Base-by-base conservation (phyloP, 2,329 filamentous ascomycete species). In the Trichoderma oligosporum region DNA sequence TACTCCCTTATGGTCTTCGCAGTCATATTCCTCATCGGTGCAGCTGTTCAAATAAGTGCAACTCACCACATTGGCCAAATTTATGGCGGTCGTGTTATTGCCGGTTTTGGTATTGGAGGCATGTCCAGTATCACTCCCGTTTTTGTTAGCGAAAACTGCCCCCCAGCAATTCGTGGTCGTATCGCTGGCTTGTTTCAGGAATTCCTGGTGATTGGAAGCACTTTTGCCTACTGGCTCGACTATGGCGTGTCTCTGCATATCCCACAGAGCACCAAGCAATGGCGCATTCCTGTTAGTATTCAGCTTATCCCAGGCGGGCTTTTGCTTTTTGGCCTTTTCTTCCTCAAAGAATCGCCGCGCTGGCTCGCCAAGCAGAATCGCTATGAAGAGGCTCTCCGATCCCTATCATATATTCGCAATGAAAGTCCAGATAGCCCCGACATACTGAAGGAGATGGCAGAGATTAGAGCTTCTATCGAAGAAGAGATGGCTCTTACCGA, bases 241-340 rank as follows among this genome's bases (percentile, higher is more conserved):
- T 86, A 84, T 60, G 84, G 83, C 53, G 78, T 87, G 61, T 76
- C 79, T 73, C 69, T 73, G 57, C 74, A 80, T 56, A 66, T 81
- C 64, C 67, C 72, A 1, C 66, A 77, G 1, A 75, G 70, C 14
- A 75, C 76, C 60, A 70, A 72, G 1, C 84, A 86, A 67, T 88
- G 85, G 84, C 71, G 84, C 29, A 79, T 88, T 31, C 85, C 85
- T 2, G 83, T 87, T 60, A 82, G 77, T 1, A 78, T 89, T 1
- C 85, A 88, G 71, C 76, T 89, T 3, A 85, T 88, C 54, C 86
- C 86, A 0, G 83, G 78, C 1, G 85, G 84, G 4, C 65, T 88
- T 1, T 76, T 89, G 18, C 75, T 87, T 25, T 51, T 83, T 6
- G 83, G 84, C 12, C 73, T 78, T n/a, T 54, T 83, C 47, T 84